phyloP scores from a whole-genome alignment of 2,329 filamentous ascomycete genomes.

The Eutypa lata region DNA sequence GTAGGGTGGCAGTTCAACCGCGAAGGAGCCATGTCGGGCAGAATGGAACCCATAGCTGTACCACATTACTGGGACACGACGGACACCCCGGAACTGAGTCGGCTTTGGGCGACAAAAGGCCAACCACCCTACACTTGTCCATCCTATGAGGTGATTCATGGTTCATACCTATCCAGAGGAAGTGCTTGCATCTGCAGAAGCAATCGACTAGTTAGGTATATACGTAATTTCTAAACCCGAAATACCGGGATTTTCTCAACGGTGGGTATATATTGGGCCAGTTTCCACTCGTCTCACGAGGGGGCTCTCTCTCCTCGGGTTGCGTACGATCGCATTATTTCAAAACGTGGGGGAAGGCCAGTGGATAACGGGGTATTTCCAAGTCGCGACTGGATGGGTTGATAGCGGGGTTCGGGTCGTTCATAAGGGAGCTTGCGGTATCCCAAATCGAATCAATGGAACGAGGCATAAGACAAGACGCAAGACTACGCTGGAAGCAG shows the following conservation, averaged over 20 bases:
- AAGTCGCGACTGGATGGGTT: neutral
- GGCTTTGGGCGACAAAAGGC: neutral
- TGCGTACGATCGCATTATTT: slow-evolving; percentile 25
- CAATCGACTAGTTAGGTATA: too few species aligned
- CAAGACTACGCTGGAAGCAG: too few species aligned
- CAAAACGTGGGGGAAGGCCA: slow-evolving; percentile 37
- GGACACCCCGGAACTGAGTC: neutral
- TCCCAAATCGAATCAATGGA: too few species aligned
- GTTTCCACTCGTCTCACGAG: slow-evolving; percentile 8
- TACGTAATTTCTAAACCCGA: too few species aligned
- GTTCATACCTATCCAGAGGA: too few species aligned
- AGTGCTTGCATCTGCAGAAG: too few species aligned
- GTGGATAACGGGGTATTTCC: slow-evolving; percentile 25
- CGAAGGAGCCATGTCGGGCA: neutral
- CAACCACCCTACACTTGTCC: neutral
- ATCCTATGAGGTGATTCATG: too few species aligned
- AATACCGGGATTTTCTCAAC: too few species aligned
- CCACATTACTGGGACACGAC: neutral
- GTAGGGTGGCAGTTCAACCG: neutral
- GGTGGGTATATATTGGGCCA: neutral
- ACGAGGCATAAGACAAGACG: too few species aligned
- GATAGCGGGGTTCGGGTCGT: slow-evolving; percentile 1
- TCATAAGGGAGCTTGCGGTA: too few species aligned
- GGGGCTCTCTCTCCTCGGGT: slow-evolving; percentile 15
- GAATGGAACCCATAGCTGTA: neutral